Evolutionary conservation across 768 basidiomycete genomes (phyloP).

Genomic region (Coprinellus micaceus): DNA sequence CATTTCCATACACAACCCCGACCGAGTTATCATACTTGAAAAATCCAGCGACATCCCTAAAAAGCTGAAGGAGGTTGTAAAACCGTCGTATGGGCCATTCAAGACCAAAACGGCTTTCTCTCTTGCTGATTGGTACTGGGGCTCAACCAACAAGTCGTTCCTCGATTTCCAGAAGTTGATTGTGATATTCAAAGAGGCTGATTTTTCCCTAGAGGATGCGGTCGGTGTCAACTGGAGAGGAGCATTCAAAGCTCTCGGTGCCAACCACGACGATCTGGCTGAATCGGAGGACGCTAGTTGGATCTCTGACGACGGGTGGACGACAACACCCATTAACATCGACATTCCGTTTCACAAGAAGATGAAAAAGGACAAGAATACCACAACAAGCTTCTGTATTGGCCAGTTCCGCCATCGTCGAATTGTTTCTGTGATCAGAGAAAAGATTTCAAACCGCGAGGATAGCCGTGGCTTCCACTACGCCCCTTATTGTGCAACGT

Average conservation of each 20-base stretch:
- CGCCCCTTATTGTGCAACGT: background rate
- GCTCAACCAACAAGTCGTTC: background rate
- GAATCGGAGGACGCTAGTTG: background rate
- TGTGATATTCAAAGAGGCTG: background rate
- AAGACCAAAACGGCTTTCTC: background rate
- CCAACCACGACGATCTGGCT: background rate
- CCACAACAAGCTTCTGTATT: background rate
- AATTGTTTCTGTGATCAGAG: background rate
- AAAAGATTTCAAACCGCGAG: background rate
- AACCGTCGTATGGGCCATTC: background rate
- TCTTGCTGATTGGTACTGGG: conserved; percentile 1
- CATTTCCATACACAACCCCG: too few relatives aligned
- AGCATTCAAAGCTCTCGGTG: background rate
- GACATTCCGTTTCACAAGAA: background rate
- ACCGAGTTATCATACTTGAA: too few relatives aligned
- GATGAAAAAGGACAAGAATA: background rate
- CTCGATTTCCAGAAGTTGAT: background rate
- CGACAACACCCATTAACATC: background rate
- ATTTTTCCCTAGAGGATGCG: background rate
- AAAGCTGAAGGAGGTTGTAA: too few relatives aligned
- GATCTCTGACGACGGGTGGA: background rate
- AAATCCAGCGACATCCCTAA: too few relatives aligned
- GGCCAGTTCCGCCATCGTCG: background rate
- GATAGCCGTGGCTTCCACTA: background rate
- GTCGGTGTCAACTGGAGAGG: background rate